Evolutionary conservation across 2,329 filamentous ascomycete species (phyloP).

Genomic region (Colletotrichum sidae): DNA sequence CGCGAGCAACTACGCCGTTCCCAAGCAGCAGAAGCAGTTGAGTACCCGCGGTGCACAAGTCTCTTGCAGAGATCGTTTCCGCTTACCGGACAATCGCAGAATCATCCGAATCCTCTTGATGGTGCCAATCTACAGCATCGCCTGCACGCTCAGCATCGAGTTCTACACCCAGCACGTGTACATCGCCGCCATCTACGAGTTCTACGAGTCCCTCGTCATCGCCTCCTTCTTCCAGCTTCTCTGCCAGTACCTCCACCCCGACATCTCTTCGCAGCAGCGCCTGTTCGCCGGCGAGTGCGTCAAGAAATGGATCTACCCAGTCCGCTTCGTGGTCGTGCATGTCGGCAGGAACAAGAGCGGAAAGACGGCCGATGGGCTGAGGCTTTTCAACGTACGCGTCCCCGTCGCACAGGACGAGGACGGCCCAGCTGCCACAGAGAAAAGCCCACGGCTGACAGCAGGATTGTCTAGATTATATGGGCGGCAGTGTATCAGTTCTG

Average conservation of each 20-base stretch:
- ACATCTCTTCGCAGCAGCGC: background rate
- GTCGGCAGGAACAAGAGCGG: background rate
- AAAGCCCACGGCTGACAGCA: background rate
- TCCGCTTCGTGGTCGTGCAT: background rate
- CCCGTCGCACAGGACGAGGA: too few relatives aligned
- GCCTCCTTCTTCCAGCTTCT: constrained; percentile 19
- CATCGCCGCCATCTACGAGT: constrained; percentile 20
- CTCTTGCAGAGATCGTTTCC: too few relatives aligned
- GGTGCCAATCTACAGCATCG: constrained; percentile 20
- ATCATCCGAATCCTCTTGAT: constrained; percentile 12
- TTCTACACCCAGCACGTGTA: constrained; percentile 25
- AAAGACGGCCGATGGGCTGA: background rate
- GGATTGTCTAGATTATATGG: constrained; percentile 6
- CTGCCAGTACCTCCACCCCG: constrained; percentile 1
- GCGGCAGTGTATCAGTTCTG: constrained; percentile 18
- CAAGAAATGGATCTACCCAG: constrained; percentile 16
- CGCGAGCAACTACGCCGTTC: constrained; percentile 16
- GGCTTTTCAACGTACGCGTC: constrained; percentile 13
- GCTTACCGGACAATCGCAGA: background rate
- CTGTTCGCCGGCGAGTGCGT: constrained; percentile 3
- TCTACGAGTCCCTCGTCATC: constrained; percentile 24
- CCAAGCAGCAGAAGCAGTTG: constrained; percentile 22
- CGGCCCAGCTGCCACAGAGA: too few relatives aligned
- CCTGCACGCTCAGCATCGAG: constrained; percentile 12
- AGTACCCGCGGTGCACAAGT: background rate